Base-by-base conservation (phyloP, 2,329 filamentous ascomycete genomes). In the Cadophora malorum region DNA sequence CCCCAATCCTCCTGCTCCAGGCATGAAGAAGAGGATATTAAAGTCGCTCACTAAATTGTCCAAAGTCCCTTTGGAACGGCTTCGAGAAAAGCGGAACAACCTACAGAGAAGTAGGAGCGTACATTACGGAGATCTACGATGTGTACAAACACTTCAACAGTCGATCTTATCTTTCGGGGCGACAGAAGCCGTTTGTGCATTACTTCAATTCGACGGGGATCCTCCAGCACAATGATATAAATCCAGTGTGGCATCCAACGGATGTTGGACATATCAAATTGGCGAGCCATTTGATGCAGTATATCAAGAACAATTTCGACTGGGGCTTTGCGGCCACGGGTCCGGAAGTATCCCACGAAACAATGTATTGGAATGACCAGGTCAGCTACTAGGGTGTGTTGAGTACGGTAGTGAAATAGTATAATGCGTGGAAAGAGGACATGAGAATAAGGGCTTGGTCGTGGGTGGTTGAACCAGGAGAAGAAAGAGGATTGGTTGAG, bases 161-260 rank as follows among this genome's bases (percentile, higher is more conserved):
- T n/a, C 73, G 77, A 2, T 72, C 75, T 19, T 84, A 83, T 69
- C 77, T 84, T 23, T 31, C 58, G 12, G 58, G 38, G n/a, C 41
- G 28, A 12, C 28, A 45, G 58, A 21, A 61, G 4, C 75, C 75
- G 75, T 89, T 87, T 64, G 84, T 89, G 35, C 83, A 88, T 73
- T 87, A 87, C 71, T 89, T 90, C 78, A 86, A 88, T 72, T 88
- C 85, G 0, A 85, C 82, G 10, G 86, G 86, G 0, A 85, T 89
- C 55, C 74, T 90, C 71, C 84, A 88, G 71, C 85, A 89, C 73
- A 88, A 89, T 70, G 86, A 89, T 73, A 86, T 88, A 68, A 83
- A 81, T 1, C 86, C 86, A 7, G 80, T 82, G 70, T 88, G 81
- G 71, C 87, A 90, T 73, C 86, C 85, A 0, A 89, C 86, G 0